These are phyloP conservation scores for Ordospora pajunii DNA, from an alignment of 371 early-diverging fungal species.

Conservation along the genomic window DNA sequence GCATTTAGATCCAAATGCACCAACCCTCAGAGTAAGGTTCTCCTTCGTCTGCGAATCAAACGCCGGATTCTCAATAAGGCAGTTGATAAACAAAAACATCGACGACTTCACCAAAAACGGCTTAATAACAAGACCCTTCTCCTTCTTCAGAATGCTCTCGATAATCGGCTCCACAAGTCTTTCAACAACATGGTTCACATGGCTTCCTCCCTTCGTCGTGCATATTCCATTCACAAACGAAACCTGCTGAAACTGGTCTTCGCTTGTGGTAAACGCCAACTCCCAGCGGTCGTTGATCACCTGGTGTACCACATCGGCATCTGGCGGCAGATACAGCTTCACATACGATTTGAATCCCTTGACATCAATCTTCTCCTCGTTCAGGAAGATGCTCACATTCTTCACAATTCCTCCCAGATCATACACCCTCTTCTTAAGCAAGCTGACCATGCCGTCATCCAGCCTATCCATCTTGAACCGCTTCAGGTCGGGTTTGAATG, in stretches of 20 bases:
- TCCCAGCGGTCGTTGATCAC: conserved; percentile 81
- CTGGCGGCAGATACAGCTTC: conserved; percentile 65
- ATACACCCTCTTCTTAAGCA: conserved; percentile 86
- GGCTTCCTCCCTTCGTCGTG: conserved; percentile 92
- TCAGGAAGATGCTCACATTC: conserved; percentile 78
- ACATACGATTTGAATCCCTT: conserved; percentile 81
- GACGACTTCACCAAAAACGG: conserved; percentile 78
- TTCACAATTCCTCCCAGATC: conserved; percentile 85
- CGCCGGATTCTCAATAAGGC: conserved; percentile 87
- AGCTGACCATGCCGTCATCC: conserved; percentile 74
- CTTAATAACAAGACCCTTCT: conserved; percentile 65
- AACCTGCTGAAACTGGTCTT: conserved; percentile 91
- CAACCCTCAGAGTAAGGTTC: conserved; percentile 73
- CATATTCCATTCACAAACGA: conserved; percentile 95
- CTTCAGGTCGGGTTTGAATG: conserved; percentile 85
- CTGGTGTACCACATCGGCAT: conserved; percentile 66
- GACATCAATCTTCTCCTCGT: conserved; percentile 73
- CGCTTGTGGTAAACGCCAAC: conserved; percentile 75
- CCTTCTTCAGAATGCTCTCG: conserved; percentile 70
- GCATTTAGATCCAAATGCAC: conserved; percentile 79
- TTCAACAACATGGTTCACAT: conserved; percentile 77
- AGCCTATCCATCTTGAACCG: conserved; percentile 76
- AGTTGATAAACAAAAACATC: conserved; percentile 88
- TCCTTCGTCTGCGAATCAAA: conserved; percentile 99
- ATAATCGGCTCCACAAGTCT: conserved; percentile 71